Base-by-base conservation (phyloP, 108 stramenopile species). In the Phaeodactylum tricornutum region DNA sequence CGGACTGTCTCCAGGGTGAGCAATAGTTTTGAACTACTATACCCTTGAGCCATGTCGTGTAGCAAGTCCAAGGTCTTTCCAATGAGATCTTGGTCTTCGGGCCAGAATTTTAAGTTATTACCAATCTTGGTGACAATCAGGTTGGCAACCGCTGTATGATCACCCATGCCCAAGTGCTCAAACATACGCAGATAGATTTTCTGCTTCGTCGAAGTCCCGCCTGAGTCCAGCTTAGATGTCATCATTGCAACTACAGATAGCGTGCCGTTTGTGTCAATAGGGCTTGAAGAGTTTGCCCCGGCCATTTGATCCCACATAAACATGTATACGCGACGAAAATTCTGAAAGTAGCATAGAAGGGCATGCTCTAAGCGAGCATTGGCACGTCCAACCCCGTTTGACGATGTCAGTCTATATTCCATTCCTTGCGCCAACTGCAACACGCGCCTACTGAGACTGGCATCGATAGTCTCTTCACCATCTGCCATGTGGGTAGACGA, bases 41-140 rank as follows among this genome's bases (percentile, higher is more conserved):
- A 96, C 31, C 92, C 92, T 31, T 81, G 72, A 1, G 94, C 89
- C 92, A 98, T 94, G 61, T 96, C 97, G 32, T 89, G 77, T 32
- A 98, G 67, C 5, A 98, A 74, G 21, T 91, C 88, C 31, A 98
- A 62, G 4, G 97, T 96, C 32, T 88, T 87, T 23, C 72, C 64
- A 25, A 96, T 60, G 14, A 98, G 77, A 21, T 93, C 91, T 41
- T 89, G 56, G 12, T 91, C 77, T 36, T 88, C 86, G 3, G 90
- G 91, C 95, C 95, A 98, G 64, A 72, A 94, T 68, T 95, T 96
- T 39, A 98, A 78, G 64, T 96, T 96, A 60, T 94, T 95, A 46
- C 93, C 75, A 52, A 96, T 85, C 72, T 98, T 96, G 29, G 87
- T 95, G 27, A 96, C 89, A 50, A 98, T 89, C 1, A 94, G 72